These are phyloP conservation scores for Globisporangium canariense DNA, from an alignment of 352 stramenopile species.

Conservation along the genomic window DNA sequence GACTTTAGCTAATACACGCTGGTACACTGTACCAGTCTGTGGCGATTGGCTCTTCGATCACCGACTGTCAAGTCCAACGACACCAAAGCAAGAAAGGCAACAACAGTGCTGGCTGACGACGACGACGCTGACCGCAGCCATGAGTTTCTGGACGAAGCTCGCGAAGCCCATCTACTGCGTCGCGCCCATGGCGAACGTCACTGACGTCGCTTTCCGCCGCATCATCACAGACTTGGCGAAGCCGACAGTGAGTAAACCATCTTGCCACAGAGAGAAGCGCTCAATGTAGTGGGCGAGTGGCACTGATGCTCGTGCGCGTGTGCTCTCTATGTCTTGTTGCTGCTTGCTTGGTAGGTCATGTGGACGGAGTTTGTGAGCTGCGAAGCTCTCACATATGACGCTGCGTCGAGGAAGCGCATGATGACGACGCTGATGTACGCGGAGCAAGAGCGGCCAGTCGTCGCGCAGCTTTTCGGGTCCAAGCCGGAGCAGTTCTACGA, in stretches of 20 bases:
- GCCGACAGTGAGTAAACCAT: constrained; percentile 32
- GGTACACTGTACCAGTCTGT: not conserved
- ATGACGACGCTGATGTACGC: constrained; percentile 74
- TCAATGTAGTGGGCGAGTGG: not conserved
- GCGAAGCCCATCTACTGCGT: constrained; percentile 75
- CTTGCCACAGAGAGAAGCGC: no score
- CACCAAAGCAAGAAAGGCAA: constrained; percentile 2
- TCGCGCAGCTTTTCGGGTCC: constrained; percentile 84
- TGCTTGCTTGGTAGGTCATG: constrained; percentile 35
- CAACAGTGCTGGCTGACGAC: not conserved
- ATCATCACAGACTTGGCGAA: constrained; percentile 78
- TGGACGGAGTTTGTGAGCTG: constrained; percentile 88
- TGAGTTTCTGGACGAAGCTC: constrained; percentile 66
- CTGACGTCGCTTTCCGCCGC: constrained; percentile 63
- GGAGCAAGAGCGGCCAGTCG: constrained; percentile 67
- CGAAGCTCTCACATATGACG: constrained; percentile 69
- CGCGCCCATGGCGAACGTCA: constrained; percentile 85
- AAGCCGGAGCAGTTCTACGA: constrained; percentile 85
- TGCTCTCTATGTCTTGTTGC: not conserved
- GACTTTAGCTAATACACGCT: no score
- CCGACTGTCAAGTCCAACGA: not conserved
- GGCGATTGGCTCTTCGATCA: constrained; percentile 3
- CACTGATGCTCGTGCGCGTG: constrained; percentile 7
- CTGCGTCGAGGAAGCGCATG: constrained; percentile 60
- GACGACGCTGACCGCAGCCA: not conserved